Conservation (phyloP, 106 monocot genomes). For the Gastrodia elata region DNA sequence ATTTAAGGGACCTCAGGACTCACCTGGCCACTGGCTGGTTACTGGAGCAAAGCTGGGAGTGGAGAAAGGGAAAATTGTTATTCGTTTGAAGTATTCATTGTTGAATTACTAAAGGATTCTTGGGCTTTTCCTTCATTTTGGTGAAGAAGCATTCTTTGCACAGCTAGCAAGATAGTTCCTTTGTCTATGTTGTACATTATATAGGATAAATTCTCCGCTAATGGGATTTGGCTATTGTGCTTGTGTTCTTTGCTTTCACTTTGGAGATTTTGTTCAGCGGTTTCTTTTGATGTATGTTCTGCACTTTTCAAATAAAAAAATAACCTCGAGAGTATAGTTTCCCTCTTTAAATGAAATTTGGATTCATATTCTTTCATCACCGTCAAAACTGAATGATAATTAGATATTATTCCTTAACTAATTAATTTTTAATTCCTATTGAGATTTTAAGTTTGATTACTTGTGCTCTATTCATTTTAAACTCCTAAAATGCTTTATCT, state of each 20-base stretch:
- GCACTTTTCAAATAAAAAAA: neutral
- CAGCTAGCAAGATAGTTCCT: slow-evolving; percentile 16
- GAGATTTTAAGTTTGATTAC: no score
- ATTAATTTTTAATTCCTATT: no score
- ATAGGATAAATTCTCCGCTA: slow-evolving; percentile 3
- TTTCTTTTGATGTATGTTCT: neutral
- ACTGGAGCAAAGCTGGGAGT: slow-evolving; percentile 90
- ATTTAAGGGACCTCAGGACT: slow-evolving; percentile 68
- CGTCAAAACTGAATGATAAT: no score
- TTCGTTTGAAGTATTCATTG: slow-evolving; percentile 89
- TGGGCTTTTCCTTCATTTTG: neutral
- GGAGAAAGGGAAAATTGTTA: slow-evolving; percentile 77
- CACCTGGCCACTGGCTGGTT: slow-evolving; percentile 88
- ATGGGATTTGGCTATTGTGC: neutral
- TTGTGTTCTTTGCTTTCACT: neutral
- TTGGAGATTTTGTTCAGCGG: slow-evolving; percentile 1
- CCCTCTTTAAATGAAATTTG: no score
- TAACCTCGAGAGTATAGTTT: neutral
- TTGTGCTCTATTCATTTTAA: no score
- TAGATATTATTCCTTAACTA: no score
- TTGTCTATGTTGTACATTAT: slow-evolving; percentile 28
- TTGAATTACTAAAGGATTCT: slow-evolving; percentile 55
- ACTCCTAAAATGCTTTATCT: no score
- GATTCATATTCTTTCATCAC: no score
- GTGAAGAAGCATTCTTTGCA: slow-evolving; percentile 6